These are phyloP conservation scores for Ophiostoma novo-ulmi DNA, from an alignment of 2,329 filamentous ascomycete genomes.

Conservation along the genomic window DNA sequence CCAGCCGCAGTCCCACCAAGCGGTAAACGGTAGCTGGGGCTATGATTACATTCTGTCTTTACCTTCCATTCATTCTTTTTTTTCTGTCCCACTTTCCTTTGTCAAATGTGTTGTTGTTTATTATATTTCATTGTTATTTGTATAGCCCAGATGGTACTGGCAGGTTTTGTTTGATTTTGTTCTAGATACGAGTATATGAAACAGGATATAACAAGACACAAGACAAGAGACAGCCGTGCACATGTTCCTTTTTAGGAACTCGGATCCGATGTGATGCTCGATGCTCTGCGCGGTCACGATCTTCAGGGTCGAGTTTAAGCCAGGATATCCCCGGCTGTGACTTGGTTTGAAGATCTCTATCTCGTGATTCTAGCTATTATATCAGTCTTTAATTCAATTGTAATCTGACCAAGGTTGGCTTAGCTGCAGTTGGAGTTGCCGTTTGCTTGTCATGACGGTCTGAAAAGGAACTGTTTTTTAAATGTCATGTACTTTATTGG, in stretches of 20 bases:
- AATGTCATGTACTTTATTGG: too few relatives aligned
- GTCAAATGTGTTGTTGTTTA: background rate
- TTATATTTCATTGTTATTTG: background rate
- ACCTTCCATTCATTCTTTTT: background rate
- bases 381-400: too few relatives aligned
- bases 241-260: background rate
- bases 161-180: background rate
- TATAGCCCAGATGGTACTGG: background rate
- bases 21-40: slow-evolving; percentile 27
- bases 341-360: too few relatives aligned
- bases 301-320: background rate
- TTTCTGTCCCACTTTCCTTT: background rate
- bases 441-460: too few relatives aligned
- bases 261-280: background rate
- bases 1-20: slow-evolving; percentile 39
- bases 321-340: too few relatives aligned
- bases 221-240: too few relatives aligned
- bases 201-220: background rate
- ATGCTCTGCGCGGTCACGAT: background rate
- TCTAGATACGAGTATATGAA: background rate
- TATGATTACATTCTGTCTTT: slow-evolving; percentile 22
- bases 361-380: too few relatives aligned
- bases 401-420: too few relatives aligned
- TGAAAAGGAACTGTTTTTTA: too few relatives aligned
- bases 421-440: too few relatives aligned